Percentiles rank a stretch among this genome's conserved stretches.
Conservation (phyloP, 1,284 basidiomycete species). For the Cryptococcus jaspeensis region DNA sequence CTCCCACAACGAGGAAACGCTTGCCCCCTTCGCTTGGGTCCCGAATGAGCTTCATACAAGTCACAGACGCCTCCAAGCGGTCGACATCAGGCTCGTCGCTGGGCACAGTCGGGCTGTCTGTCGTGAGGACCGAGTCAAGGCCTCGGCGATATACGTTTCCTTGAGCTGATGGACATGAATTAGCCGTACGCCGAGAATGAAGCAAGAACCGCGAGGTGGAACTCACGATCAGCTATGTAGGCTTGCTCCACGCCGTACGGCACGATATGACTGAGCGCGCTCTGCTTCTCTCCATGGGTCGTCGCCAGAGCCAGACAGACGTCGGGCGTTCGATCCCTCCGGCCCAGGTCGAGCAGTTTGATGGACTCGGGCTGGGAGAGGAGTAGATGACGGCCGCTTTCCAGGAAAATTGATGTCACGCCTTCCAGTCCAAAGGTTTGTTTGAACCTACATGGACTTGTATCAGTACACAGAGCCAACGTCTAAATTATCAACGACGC, state of each 20-base stretch:
- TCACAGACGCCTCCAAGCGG: conserved; percentile 35
- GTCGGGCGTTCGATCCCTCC: not conserved
- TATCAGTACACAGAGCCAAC: not conserved
- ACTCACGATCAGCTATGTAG: conserved; percentile 23
- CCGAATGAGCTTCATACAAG: conserved; percentile 22
- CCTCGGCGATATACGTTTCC: conserved; percentile 22
- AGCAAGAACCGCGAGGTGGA: not conserved
- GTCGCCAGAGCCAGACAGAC: too few relatives aligned
- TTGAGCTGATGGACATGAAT: conserved; percentile 8
- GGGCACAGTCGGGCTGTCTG: conserved; percentile 1
- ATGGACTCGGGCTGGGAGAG: not conserved
- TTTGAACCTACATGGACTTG: not conserved
- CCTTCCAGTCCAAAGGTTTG: not conserved
- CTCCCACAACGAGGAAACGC: conserved; percentile 37
- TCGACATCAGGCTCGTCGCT: conserved; percentile 21
- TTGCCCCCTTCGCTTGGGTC: conserved; percentile 5
- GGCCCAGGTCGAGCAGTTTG: not conserved
- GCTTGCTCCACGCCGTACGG: conserved; percentile 12
- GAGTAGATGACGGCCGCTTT: not conserved
- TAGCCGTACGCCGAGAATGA: too few relatives aligned
- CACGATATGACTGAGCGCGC: conserved; percentile 2
- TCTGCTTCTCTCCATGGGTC: not conserved
- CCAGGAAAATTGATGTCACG: not conserved
- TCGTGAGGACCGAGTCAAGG: conserved; percentile 13
- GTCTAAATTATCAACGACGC: too few relatives aligned